Base-by-base conservation (phyloP, 1,284 basidiomycete genomes). In the Ustilago bromivora region DNA sequence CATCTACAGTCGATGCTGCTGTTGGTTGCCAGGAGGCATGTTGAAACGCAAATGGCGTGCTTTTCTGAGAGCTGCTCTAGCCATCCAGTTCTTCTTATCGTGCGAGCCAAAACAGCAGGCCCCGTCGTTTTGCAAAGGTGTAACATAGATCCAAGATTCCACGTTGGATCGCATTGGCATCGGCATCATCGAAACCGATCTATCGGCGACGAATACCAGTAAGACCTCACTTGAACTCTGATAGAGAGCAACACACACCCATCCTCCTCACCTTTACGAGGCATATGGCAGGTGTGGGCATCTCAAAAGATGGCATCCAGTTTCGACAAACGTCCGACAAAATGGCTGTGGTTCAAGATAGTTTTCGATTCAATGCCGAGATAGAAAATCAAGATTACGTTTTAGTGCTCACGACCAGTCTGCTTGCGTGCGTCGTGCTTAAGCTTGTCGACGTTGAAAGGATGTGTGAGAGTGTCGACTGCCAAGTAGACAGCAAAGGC, bases 361-460 rank as follows among this genome's bases (percentile, higher is more conserved):
- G 23, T 31, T 51, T 51, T 51, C 17, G n/a, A 49, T 40, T 17
- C 31, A 47, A 56, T 23, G 17, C 36, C 55, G 66, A 40, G 49
- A 61, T 65, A 55, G 23, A 36, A 17, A 17, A 40, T 43, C 40
- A 12, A 32, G 36, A 32, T 2, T 10, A 15, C 13, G 13, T 1
- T 36, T 46, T 68, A 77, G 58, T 78, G 68, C 31, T 61, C 40
- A 10, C 56, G 57, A 7, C 71, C 76, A 35, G 68, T 67, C 66
- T 82, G 82, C 65, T 73, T 82, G 57, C 73, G 70, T 15, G 82
- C 81, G 51, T 82, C 79, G 58, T 84, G 77, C 66, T 81, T 82
- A 66, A 84, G 79, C 80, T 82, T 84, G 35, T 82, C 82, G 35
- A 84, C 65, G 71, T 84, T 82, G 62, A 72, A 66, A 17, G 82